Conservation (phyloP, 163 green algal genomes). For the Scenedesmus sp. region DNA sequence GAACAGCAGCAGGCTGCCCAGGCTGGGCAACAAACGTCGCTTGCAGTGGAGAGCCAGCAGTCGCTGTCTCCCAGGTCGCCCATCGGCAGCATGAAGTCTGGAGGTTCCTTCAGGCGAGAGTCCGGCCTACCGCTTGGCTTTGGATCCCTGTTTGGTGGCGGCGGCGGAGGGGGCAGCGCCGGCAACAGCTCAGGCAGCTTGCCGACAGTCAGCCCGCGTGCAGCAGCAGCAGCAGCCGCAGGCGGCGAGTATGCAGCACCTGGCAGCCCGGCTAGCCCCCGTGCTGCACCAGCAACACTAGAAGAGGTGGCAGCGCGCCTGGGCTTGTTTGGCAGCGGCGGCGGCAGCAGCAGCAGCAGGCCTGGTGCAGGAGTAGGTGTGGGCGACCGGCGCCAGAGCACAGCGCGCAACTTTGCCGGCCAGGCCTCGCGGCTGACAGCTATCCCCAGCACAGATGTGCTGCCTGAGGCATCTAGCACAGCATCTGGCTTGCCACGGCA, state of each 20-base stretch:
- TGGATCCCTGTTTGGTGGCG: too few species aligned
- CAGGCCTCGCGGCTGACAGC: neutral
- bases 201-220: neutral
- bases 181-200: constrained; percentile 21
- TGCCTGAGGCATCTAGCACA: neutral
- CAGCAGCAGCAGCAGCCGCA: neutral
- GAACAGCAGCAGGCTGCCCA: too few species aligned
- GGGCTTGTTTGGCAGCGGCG: neutral
- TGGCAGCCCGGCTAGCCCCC: neutral
- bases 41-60: neutral
- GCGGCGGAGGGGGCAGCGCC: neutral
- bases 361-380: neutral
- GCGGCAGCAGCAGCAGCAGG: neutral
- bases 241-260: neutral
- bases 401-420: neutral
- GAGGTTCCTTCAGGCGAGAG: neutral
- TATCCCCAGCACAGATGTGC: neutral
- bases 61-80: neutral
- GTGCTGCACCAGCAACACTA: neutral
- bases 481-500: neutral
- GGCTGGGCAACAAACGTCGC: neutral
- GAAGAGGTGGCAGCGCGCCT: neutral
- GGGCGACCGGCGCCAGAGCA: neutral
- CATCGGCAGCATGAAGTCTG: neutral
- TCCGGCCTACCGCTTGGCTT: neutral